Conservation (phyloP, 164 flowering plant genomes). For the Aristolochia fimbriata region DNA sequence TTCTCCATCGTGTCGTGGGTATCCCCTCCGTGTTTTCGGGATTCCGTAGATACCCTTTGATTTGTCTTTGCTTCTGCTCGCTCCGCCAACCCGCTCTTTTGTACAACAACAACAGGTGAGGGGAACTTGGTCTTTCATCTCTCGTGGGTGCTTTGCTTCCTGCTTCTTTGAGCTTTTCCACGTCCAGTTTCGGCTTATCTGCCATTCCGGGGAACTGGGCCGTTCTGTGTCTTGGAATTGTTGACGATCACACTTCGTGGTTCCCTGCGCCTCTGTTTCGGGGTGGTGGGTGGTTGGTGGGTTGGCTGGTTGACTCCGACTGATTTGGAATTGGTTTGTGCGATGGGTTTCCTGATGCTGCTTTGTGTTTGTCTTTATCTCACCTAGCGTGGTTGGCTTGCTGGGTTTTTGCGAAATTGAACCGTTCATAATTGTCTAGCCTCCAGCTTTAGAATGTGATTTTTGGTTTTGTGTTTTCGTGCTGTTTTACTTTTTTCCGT, state of each 20-base stretch:
- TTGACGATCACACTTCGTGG: background rate
- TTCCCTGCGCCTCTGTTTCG: background rate
- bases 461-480: too few species aligned
- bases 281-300: conserved; percentile 4
- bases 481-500: too few species aligned
- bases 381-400: too few species aligned
- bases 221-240: background rate
- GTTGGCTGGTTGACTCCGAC: conserved; percentile 2
- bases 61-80: background rate
- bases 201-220: background rate
- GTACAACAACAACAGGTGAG: background rate
- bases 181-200: background rate
- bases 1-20: background rate
- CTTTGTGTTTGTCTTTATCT: too few species aligned
- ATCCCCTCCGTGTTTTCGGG: background rate
- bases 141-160: background rate
- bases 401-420: too few species aligned
- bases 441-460: too few species aligned
- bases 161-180: background rate
- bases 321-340: conserved; percentile 1
- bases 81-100: conserved; percentile 1
- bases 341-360: too few species aligned
- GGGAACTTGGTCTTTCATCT: background rate
- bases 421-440: too few species aligned
- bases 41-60: background rate